Conservation (phyloP, 2,329 filamentous ascomycete genomes). For the Cladosporium sp. region DNA sequence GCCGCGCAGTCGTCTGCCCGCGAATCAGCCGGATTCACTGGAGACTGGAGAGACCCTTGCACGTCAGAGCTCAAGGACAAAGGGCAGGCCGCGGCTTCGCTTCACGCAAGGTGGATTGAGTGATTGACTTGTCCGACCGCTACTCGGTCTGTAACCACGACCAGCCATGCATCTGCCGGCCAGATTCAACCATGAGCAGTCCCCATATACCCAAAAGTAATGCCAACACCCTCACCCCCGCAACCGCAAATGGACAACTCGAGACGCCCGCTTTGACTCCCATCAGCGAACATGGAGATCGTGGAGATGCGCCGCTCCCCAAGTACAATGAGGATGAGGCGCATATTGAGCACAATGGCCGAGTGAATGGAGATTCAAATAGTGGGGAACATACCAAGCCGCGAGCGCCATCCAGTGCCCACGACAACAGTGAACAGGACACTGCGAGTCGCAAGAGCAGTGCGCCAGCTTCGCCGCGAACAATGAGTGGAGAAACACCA, state of each 20-base stretch:
- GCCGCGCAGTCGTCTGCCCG: slow-evolving; percentile 19
- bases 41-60: not conserved
- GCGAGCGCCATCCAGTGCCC: not conserved
- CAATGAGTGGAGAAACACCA: slow-evolving; percentile 21
- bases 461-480: slow-evolving; percentile 17
- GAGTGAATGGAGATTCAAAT: not conserved
- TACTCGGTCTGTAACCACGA: slow-evolving; percentile 3
- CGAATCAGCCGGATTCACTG: not conserved
- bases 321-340: slow-evolving; percentile 19
- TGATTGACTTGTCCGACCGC: not conserved
- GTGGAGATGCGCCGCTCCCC: slow-evolving; percentile 17
- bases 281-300: slow-evolving; percentile 31
- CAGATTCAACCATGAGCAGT: slow-evolving; percentile 18
- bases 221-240: not conserved
- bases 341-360: not conserved
- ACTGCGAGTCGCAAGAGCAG: slow-evolving; percentile 23
- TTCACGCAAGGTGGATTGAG: not conserved
- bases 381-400: not conserved
- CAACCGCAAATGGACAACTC: slow-evolving; percentile 27
- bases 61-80: slow-evolving; percentile 12
- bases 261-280: slow-evolving; percentile 35
- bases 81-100: slow-evolving; percentile 3
- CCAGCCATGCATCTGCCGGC: slow-evolving; percentile 14
- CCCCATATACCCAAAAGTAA: slow-evolving; percentile 1
- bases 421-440: not conserved